Evolutionary conservation across 805 yeast species (phyloP).

Genomic region (Blastobotrys chiropterorum): DNA sequence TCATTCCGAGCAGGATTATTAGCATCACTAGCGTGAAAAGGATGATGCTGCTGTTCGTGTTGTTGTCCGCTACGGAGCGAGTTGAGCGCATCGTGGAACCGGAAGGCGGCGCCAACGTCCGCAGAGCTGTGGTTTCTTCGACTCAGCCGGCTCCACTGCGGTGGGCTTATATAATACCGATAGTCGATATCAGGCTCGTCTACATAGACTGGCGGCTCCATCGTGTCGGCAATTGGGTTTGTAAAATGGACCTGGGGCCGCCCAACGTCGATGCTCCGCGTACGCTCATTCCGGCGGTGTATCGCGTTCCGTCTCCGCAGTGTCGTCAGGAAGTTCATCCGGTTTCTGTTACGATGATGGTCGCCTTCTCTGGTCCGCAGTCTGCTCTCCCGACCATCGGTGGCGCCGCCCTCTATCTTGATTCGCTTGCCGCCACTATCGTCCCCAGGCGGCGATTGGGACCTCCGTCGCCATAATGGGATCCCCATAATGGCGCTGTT

Average conservation of each 20-base stretch:
- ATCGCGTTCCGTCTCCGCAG: neutral
- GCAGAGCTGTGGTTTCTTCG: neutral
- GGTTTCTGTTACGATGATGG: neutral
- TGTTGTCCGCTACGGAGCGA: neutral
- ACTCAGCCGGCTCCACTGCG: neutral
- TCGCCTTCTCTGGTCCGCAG: neutral
- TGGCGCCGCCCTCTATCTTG: neutral
- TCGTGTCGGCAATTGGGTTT: conserved; percentile 13
- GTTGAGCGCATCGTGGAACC: neutral
- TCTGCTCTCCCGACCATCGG: neutral
- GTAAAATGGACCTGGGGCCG: conserved; percentile 19
- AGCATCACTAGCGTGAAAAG: neutral
- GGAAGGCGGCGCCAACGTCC: neutral
- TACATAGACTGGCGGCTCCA: conserved; percentile 2
- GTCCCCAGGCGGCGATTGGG: conserved; percentile 3
- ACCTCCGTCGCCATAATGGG: conserved; percentile 12
- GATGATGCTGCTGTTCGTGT: neutral
- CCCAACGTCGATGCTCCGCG: neutral
- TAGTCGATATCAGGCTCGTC: neutral
- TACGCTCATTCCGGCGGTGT: neutral
- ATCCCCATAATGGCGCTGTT: conserved; percentile 8
- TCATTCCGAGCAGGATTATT: neutral
- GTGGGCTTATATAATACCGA: neutral
- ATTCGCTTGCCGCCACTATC: neutral
- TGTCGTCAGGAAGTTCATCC: neutral